phyloP scores from a whole-genome alignment of 2,329 filamentous ascomycete genomes.

The Aspergillus pseudoviridinutans region DNA sequence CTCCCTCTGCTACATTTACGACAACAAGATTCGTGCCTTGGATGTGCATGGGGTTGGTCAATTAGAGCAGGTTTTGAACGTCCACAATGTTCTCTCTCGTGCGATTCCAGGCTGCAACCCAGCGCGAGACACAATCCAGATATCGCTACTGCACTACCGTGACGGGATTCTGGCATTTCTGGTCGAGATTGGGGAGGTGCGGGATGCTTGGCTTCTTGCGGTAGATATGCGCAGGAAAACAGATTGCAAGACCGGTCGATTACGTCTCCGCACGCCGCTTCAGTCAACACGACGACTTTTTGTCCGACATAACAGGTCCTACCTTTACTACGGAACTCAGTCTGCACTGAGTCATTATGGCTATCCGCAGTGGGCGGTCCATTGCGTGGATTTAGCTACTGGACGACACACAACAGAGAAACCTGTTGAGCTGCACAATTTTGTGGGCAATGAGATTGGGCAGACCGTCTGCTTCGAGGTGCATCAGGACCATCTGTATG shows the following conservation, averaged over 20 bases:
- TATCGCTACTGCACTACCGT: conserved; percentile 56
- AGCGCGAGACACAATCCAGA: conserved; percentile 39
- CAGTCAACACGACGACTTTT: conserved; percentile 57
- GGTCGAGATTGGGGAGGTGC: conserved; percentile 44
- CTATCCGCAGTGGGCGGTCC: conserved; percentile 60
- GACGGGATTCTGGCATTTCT: conserved; percentile 56
- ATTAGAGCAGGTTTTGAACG: conserved; percentile 55
- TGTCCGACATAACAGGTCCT: conserved; percentile 59
- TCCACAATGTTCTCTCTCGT: conserved; percentile 41
- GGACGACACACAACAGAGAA: conserved; percentile 41
- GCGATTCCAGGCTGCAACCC: conserved; percentile 32
- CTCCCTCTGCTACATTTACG: conserved; percentile 59
- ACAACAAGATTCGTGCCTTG: conserved; percentile 54
- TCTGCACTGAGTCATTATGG: conserved; percentile 52
- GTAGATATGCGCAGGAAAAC: conserved; percentile 38
- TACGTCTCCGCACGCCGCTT: conserved; percentile 44
- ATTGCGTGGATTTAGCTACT: conserved; percentile 48
- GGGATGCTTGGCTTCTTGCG: conserved; percentile 52
- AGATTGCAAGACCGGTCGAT: conserved; percentile 22
- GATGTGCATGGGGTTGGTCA: conserved; percentile 50
- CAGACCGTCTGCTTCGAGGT: conserved; percentile 69
- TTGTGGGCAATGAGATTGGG: conserved; percentile 63
- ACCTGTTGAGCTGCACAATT: conserved; percentile 51
- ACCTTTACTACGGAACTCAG: conserved; percentile 65
- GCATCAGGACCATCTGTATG: conserved; percentile 63